phyloP scores from a whole-genome alignment of 108 stramenopile genomes.

The Phaeodactylum tricornutum region DNA sequence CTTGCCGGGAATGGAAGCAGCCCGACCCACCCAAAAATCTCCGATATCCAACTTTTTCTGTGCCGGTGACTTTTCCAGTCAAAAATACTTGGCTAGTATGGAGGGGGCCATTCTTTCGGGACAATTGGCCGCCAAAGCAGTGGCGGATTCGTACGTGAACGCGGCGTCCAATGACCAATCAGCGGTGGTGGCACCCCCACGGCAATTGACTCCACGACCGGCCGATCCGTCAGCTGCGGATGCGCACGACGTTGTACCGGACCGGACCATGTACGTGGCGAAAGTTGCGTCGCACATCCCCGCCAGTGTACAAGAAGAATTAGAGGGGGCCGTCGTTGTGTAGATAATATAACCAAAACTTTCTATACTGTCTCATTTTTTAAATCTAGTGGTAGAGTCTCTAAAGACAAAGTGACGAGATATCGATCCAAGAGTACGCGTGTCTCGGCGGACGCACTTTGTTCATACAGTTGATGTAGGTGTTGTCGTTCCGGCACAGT shows the following conservation, averaged over 20 bases:
- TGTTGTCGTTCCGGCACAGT: too few relatives aligned
- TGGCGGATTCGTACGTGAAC: constrained; percentile 9
- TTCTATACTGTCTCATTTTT: too few relatives aligned
- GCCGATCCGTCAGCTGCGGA: not conserved
- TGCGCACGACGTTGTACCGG: not conserved
- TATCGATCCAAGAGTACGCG: too few relatives aligned
- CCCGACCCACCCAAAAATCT: constrained; percentile 77
- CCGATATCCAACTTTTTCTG: constrained; percentile 87
- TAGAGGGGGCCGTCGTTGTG: too few relatives aligned
- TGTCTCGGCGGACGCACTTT: too few relatives aligned
- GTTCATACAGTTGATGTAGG: too few relatives aligned
- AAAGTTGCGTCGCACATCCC: not conserved
- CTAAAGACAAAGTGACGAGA: too few relatives aligned
- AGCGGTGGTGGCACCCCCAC: not conserved
- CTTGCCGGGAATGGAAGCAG: constrained; percentile 77
- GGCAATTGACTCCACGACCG: not conserved
- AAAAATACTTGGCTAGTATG: constrained; percentile 91
- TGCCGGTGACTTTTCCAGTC: constrained; percentile 83
- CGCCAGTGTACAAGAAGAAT: not conserved
- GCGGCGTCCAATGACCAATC: not conserved
- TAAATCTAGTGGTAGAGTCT: too few relatives aligned
- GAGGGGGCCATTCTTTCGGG: constrained; percentile 88
- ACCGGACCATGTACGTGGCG: constrained; percentile 2
- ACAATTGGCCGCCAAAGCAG: constrained; percentile 65
- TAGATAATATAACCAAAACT: too few relatives aligned